Evolutionary conservation across 345 rosid species (phyloP).

Genomic region (Passiflora organensis): DNA sequence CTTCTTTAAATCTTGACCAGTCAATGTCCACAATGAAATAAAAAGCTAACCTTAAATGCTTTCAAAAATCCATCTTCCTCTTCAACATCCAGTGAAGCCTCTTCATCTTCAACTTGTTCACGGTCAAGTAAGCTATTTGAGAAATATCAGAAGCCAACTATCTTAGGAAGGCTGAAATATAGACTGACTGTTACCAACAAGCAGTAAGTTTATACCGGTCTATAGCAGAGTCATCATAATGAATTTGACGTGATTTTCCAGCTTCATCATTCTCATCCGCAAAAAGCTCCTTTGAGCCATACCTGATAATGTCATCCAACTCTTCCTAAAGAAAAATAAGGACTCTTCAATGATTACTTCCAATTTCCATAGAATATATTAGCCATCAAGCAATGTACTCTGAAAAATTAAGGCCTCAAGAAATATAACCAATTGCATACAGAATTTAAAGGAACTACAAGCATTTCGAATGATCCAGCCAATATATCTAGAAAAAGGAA

Average conservation of each 20-base stretch:
- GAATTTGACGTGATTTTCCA: slow-evolving; percentile 94
- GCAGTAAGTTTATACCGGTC: slow-evolving; percentile 53
- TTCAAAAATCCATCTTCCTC: slow-evolving; percentile 95
- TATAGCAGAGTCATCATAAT: slow-evolving; percentile 90
- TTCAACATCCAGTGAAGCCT: slow-evolving; percentile 78
- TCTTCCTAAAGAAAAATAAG: slow-evolving; percentile 61
- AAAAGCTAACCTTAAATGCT: slow-evolving; percentile 79
- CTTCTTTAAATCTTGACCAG: too few relatives aligned
- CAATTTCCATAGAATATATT: not conserved
- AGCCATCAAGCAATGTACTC: not conserved
- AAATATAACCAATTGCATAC: not conserved
- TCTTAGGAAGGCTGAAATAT: not conserved
- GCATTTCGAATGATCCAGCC: not conserved
- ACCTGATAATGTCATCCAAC: slow-evolving; percentile 92
- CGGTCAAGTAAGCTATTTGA: slow-evolving; percentile 83
- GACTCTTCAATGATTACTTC: not conserved
- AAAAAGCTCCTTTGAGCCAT: slow-evolving; percentile 97
- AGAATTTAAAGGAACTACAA: not conserved
- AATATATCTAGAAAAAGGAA: not conserved
- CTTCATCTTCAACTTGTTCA: slow-evolving; percentile 76
- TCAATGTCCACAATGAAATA: not conserved
- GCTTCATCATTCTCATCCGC: slow-evolving; percentile 95
- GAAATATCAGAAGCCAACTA: slow-evolving; percentile 7
- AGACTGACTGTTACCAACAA: not conserved
- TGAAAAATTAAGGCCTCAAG: not conserved